phyloP scores from a whole-genome alignment of 371 early-diverging fungal genomes.

The Chytridiales sp. region DNA sequence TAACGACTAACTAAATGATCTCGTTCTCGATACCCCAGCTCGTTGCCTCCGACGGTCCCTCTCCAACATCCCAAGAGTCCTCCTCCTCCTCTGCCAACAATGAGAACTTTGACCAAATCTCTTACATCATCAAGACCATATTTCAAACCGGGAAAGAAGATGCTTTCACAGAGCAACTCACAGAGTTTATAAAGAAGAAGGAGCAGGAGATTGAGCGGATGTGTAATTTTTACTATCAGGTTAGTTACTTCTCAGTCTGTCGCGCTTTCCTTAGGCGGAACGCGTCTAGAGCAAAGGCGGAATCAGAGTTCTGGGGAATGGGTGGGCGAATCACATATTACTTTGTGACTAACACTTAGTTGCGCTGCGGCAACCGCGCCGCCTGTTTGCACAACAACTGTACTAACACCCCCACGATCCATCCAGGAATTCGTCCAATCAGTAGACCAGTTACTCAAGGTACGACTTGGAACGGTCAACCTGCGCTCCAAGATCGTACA shows the following conservation, averaged over 20 bases:
- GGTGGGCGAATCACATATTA: background rate
- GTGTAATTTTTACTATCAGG: conserved; percentile 94
- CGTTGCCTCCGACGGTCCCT: too few species aligned
- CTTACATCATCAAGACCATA: conserved; percentile 78
- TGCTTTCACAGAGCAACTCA: conserved; percentile 83
- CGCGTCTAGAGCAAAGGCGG: background rate
- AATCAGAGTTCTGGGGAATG: background rate
- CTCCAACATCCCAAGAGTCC: too few species aligned
- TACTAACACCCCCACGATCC: background rate
- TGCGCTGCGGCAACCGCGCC: too few species aligned
- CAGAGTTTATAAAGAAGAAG: conserved; percentile 75
- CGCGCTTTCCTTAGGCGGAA: background rate
- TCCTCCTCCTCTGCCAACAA: conserved; percentile 11
- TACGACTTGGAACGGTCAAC: conserved; percentile 81
- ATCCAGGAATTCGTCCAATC: conserved; percentile 90
- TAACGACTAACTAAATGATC: too few species aligned
- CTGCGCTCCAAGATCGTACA: conserved; percentile 80
- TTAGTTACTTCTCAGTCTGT: too few species aligned
- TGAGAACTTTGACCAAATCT: conserved; percentile 47
- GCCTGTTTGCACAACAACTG: background rate
- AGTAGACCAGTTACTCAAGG: conserved; percentile 92
- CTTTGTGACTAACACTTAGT: too few species aligned
- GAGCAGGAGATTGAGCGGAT: conserved; percentile 97
- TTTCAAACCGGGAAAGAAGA: conserved; percentile 82
- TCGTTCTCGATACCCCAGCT: too few species aligned